Conservation (phyloP, 2,329 filamentous ascomycete genomes). For the Neofusicoccum sp. region DNA sequence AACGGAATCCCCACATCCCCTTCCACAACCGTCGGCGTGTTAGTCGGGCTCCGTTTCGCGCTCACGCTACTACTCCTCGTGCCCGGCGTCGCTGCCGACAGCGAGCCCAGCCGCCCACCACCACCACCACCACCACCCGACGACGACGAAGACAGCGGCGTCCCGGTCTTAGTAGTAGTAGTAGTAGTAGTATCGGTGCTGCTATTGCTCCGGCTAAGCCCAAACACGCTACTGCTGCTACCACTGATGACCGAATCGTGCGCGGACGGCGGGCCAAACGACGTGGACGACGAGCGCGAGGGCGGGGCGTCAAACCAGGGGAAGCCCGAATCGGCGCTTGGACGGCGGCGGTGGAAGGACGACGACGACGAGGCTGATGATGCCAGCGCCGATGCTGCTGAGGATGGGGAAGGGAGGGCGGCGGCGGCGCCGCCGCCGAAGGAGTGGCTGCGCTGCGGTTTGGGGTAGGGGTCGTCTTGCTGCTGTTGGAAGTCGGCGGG, state of each 20-base stretch:
- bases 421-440: no score
- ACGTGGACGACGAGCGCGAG: background rate
- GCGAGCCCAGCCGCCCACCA: no score
- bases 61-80: background rate
- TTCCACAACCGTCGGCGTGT: background rate
- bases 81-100: background rate
- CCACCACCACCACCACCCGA: no score
- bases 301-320: background rate
- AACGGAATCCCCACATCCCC: slow-evolving; percentile 4
- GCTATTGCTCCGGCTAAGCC: background rate
- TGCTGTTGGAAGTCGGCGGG: background rate
- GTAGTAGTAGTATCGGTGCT: background rate
- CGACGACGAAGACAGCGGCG: background rate
- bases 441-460: no score
- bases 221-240: background rate
- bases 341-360: background rate
- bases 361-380: background rate
- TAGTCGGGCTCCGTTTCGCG: background rate
- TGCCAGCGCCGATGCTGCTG: no score
- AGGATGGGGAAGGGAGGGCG: no score
- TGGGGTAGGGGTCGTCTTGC: background rate
- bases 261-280: background rate
- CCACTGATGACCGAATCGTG: slow-evolving; percentile 4
- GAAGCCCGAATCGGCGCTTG: background rate
- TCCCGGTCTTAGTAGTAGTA: background rate